Conservation (phyloP, 139 green algal species). For the Edaphochlamys debaryana region DNA sequence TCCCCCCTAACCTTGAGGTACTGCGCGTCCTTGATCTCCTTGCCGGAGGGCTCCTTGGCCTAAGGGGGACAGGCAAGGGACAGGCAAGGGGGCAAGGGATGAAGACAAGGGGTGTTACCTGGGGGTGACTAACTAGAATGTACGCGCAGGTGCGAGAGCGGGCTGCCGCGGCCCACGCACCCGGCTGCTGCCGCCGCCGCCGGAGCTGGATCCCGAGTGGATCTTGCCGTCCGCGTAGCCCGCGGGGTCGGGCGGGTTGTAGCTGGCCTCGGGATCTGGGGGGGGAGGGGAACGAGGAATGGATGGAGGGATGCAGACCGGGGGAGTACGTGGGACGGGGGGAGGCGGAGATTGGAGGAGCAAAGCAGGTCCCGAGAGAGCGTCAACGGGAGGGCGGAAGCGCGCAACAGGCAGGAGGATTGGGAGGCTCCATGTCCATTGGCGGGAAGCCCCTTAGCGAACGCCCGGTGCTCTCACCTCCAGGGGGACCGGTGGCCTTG, state of each 20-base stretch:
- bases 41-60: conserved; percentile 24
- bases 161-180: no score
- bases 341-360: no score
- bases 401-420: no score
- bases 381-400: no score
- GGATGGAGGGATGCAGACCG: background rate
- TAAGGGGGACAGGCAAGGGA: background rate
- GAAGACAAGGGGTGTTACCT: background rate
- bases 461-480: no score
- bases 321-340: no score
- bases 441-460: no score
- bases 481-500: conserved; percentile 3
- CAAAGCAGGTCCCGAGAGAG: no score
- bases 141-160: no score
- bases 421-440: no score
- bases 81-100: background rate
- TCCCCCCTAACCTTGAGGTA: conserved; percentile 40
- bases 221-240: conserved; percentile 20
- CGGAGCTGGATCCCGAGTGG: background rate
- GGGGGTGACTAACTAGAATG: no score
- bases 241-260: background rate
- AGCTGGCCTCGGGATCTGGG: background rate
- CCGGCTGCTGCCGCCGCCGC: background rate
- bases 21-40: conserved; percentile 37
- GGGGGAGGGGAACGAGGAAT: background rate